Percentiles rank a stretch among this genome's conserved stretches.
Conservation (phyloP, 73 alveolate species). For the Durusdinium trenchii region DNA sequence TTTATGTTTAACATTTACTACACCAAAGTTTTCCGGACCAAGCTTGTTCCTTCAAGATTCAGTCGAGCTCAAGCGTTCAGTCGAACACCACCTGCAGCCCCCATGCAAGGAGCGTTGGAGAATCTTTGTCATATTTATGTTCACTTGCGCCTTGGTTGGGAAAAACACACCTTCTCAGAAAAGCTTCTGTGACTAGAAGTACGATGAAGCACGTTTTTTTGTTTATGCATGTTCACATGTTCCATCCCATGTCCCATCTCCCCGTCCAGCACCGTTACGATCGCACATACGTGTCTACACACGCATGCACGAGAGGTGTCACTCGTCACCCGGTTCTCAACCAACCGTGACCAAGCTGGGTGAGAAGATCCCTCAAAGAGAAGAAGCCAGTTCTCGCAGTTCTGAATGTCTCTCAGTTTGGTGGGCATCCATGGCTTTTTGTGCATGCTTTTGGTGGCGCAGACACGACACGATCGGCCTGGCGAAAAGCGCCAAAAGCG, state of each 20-base stretch:
- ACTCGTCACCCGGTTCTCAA: too few species aligned
- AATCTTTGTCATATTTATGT: not conserved
- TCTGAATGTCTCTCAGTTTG: not conserved
- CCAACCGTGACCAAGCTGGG: too few species aligned
- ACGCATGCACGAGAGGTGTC: too few species aligned
- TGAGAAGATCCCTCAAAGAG: too few species aligned
- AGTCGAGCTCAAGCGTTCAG: not conserved
- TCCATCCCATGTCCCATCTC: not conserved
- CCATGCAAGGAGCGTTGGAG: not conserved
- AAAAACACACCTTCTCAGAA: too few species aligned
- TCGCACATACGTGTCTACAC: too few species aligned
- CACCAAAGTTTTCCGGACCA: too few species aligned
- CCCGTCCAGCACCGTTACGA: too few species aligned
- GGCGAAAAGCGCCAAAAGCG: not conserved
- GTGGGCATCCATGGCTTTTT: not conserved
- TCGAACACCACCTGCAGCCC: not conserved
- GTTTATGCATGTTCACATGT: not conserved
- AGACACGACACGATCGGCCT: not conserved
- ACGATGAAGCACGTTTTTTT: not conserved
- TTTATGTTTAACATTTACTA: too few species aligned
- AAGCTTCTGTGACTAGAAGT: too few species aligned
- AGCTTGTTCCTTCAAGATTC: too few species aligned
- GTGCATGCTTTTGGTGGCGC: not conserved
- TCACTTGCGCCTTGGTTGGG: not conserved
- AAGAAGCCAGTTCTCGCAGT: not conserved